Evolutionary conservation across 83 land plant species (phyloP), one percentile per base, ranked within the genome.

Genomic region (Isoetes engelmannii): DNA sequence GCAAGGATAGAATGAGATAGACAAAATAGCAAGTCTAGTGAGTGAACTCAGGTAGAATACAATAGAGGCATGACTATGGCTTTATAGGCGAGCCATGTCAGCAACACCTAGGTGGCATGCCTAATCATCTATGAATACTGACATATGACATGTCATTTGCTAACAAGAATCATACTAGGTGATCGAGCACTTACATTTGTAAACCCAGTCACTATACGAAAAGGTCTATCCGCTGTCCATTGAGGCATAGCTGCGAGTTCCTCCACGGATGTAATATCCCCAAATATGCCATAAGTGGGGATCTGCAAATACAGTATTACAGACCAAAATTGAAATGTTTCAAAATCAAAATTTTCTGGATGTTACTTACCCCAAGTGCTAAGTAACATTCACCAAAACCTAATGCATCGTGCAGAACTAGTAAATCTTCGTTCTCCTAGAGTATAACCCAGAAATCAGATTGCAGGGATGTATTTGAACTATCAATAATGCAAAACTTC

Each of bases 271-370:
- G 87, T 84, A 8, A 89, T 67, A 59, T 89, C 86, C 74, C 83
- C 92, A 79, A 93, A 89, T 41, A 93, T 93, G 18, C 96, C 98
- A 83, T 89, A 85, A 58, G 76, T 89, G 5, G 92, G 96, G 53
- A 93, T 82, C 98, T 89, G 86, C 71, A 61, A 48, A 8, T 6
- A 43, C 8, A 69, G 42, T 47, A 9, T 15, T 15, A 48, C 4
- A 19, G n/a, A 28, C 37, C 37, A 28, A 28, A 28, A 28, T 28
- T 28, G 0, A 28, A 28, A 28, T 28, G 37, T 28, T 28, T 28
- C 37, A 2, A 28, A 28, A 28, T 28, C 37, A 28, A 28, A 28
- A 0, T 28, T 28, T 28, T 0, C 37, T 28, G 37, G 37, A 28
- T 28, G 5, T 42, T 15, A 79, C 89, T 74, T 78, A 92, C 98